phyloP scores from a whole-genome alignment of 108 stramenopile genomes.

The Tribonema minus region DNA sequence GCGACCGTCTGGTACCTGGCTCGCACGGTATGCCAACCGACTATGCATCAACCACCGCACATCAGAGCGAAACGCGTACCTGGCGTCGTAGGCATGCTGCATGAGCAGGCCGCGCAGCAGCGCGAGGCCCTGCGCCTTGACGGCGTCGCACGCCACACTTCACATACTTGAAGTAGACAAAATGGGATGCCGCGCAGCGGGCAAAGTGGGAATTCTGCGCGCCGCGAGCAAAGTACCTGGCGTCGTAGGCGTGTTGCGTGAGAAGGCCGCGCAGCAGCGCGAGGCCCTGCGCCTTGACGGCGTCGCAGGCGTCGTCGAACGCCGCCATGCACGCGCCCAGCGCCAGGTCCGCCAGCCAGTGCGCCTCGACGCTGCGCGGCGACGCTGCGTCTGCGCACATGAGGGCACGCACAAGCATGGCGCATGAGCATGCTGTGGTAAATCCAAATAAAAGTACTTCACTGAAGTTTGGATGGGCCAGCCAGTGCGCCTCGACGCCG shows the following conservation, averaged over 20 bases:
- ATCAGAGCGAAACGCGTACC: no score
- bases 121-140: background rate
- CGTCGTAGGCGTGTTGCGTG: background rate
- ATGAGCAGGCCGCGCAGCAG: conserved; percentile 2
- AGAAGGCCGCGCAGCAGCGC: conserved; percentile 2
- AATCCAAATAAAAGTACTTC: no score
- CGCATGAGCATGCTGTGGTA: no score
- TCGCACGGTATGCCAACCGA: no score
- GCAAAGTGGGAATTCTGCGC: no score
- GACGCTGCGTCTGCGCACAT: background rate
- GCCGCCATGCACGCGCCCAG: conserved; percentile 9
- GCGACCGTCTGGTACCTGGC: conserved; percentile 22
- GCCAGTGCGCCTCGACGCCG: conserved; percentile 19
- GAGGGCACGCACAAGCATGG: no score
- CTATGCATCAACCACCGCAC: no score
- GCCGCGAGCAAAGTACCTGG: no score
- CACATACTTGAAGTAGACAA: no score
- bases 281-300: background rate
- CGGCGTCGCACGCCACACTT: no score
- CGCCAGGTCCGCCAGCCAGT: conserved; percentile 26
- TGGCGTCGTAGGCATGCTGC: background rate
- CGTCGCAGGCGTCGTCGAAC: background rate
- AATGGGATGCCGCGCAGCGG: no score
- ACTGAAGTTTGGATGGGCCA: no score
- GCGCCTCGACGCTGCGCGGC: conserved; percentile 7